phyloP scores from a whole-genome alignment of 164 flowering plant species.

The Aristolochia californica region DNA sequence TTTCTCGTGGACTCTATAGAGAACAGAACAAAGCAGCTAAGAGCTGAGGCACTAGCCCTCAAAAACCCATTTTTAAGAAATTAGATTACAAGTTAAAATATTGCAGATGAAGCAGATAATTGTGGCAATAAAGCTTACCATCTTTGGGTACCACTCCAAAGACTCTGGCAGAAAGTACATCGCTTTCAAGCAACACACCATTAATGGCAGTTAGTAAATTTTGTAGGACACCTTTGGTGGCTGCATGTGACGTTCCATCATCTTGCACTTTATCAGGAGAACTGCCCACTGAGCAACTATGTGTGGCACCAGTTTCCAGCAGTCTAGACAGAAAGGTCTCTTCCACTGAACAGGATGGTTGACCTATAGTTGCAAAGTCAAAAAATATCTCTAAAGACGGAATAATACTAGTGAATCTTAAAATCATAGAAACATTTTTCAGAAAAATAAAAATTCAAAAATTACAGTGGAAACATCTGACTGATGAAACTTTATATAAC shows the following conservation, averaged over 20 bases:
- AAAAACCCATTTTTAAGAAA: not conserved
- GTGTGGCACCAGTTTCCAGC: slow-evolving; percentile 75
- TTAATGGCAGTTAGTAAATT: slow-evolving; percentile 45
- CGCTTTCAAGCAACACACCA: slow-evolving; percentile 40
- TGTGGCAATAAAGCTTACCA: slow-evolving; percentile 30
- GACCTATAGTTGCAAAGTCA: slow-evolving; percentile 28
- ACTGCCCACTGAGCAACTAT: slow-evolving; percentile 44
- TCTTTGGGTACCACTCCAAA: slow-evolving; percentile 31
- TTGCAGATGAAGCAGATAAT: too few relatives aligned
- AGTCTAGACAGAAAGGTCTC: slow-evolving; percentile 63
- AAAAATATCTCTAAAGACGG: slow-evolving; percentile 4
- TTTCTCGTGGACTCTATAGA: slow-evolving; percentile 36
- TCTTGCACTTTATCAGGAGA: slow-evolving; percentile 30
- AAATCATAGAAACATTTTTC: too few relatives aligned
- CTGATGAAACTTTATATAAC: too few relatives aligned
- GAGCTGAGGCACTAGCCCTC: slow-evolving; percentile 1
- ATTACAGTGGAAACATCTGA: too few relatives aligned
- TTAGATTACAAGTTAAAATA: not conserved
- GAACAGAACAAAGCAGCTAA: slow-evolving; percentile 4
- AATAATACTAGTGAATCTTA: too few relatives aligned
- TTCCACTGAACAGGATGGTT: slow-evolving; percentile 27
- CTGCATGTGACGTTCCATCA: slow-evolving; percentile 17
- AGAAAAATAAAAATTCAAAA: too few relatives aligned
- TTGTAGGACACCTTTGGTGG: slow-evolving; percentile 24
- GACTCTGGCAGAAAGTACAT: slow-evolving; percentile 27